These are phyloP conservation scores for Trichocladium uniseriatum DNA, from an alignment of 495 filamentous ascomycete genomes.

Conservation along the genomic window DNA sequence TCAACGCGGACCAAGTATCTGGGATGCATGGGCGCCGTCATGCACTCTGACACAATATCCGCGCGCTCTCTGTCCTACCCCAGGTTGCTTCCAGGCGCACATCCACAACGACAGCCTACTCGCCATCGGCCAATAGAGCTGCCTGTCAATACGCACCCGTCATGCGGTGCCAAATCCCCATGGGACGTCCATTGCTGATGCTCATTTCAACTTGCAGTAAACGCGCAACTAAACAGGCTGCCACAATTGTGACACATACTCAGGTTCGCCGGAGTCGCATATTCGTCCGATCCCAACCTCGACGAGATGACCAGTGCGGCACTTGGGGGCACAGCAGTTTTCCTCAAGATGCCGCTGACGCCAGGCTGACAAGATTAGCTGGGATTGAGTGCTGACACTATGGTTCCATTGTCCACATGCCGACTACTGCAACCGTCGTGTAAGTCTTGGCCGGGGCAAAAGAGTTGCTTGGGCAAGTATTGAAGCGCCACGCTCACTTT, in stretches of 20 bases:
- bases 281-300: too few species aligned
- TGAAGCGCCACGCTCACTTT: too few species aligned
- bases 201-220: slow-evolving; percentile 5
- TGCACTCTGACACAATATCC: slow-evolving; percentile 20
- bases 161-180: slow-evolving; percentile 10
- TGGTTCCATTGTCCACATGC: slow-evolving; percentile 1
- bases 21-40: neutral
- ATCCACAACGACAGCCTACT: slow-evolving; percentile 20
- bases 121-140: slow-evolving; percentile 15
- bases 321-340: neutral
- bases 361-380: slow-evolving; percentile 5
- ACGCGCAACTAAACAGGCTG: slow-evolving; percentile 14
- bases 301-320: neutral
- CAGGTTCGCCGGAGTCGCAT: neutral
- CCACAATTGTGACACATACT: too few species aligned
- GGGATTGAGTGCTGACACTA: neutral
- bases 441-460: neutral
- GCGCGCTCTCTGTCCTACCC: slow-evolving; percentile 22
- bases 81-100: slow-evolving; percentile 17
- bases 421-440: neutral
- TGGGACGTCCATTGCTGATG: neutral
- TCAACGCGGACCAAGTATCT: neutral
- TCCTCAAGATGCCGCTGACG: slow-evolving; percentile 1
- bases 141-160: slow-evolving; percentile 4
- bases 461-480: neutral